These are phyloP conservation scores for Onygenales sp. DNA, from an alignment of 2,329 filamentous ascomycete genomes.

Conservation along the genomic window DNA sequence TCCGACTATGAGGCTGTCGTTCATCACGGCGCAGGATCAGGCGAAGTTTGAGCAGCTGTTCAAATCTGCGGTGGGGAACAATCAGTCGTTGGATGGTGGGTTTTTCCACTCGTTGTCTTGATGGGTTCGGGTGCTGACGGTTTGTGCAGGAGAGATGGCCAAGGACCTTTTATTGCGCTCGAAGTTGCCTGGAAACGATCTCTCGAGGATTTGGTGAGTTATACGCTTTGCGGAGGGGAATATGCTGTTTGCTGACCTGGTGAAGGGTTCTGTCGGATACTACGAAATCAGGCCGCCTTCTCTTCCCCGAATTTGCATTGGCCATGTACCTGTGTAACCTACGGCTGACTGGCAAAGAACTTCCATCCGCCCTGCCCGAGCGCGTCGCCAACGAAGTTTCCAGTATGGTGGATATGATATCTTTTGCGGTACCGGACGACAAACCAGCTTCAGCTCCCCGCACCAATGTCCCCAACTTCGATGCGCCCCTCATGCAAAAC, in stretches of 20 bases:
- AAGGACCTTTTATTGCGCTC: conserved; percentile 82
- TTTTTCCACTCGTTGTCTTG: conserved; percentile 2
- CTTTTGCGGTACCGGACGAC: conserved; percentile 80
- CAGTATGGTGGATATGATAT: conserved; percentile 99
- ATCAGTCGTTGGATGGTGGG: conserved; percentile 68
- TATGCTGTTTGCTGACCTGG: conserved; percentile 7
- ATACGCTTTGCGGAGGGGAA: conserved; percentile 15
- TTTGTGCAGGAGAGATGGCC: conserved; percentile 60
- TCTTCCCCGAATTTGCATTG: conserved; percentile 94
- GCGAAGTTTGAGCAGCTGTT: conserved; percentile 96
- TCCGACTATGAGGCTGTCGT: conserved; percentile 86
- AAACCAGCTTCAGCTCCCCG: conserved; percentile 41
- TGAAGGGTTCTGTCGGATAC: conserved; percentile 82
- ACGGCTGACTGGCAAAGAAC: conserved; percentile 73
- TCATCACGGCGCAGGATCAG: conserved; percentile 91
- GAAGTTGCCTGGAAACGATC: conserved; percentile 72
- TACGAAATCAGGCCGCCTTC: conserved; percentile 87
- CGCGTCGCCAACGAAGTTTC: conserved; percentile 92
- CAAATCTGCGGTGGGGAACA: conserved; percentile 83
- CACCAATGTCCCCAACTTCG: conserved; percentile 64
- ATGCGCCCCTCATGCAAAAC: conserved; percentile 43
- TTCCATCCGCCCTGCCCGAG: conserved; percentile 69
- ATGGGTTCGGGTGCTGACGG: conserved; percentile 10
- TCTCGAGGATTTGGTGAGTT: conserved; percentile 80
- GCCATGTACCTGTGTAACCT: conserved; percentile 98